These are phyloP conservation scores for Lolium rigidum DNA, from an alignment of 176 grass and related monocot species.

Conservation along the genomic window DNA sequence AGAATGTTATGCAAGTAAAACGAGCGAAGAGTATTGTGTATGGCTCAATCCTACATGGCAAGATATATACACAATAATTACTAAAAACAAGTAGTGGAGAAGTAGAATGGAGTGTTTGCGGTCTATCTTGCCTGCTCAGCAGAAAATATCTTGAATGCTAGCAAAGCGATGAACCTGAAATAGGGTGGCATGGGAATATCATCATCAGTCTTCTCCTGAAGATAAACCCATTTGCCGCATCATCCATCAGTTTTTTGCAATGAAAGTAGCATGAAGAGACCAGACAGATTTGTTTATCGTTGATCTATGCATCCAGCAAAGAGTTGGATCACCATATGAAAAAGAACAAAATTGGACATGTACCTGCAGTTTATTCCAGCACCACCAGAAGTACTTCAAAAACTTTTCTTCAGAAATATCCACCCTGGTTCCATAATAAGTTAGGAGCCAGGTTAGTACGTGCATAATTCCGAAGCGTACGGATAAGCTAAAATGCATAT, in stretches of 20 bases:
- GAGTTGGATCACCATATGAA: constrained; percentile 7
- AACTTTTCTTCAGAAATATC: constrained; percentile 94
- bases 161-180: constrained; percentile 90
- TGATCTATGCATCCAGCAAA: not conserved
- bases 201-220: constrained; percentile 91
- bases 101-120: not conserved
- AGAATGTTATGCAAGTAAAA: not conserved
- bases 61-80: not conserved
- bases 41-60: not conserved
- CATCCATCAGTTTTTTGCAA: constrained; percentile 34
- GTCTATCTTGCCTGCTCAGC: constrained; percentile 68
- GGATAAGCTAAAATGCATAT: not conserved
- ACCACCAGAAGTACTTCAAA: constrained; percentile 95
- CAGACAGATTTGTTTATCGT: not conserved
- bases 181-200: constrained; percentile 95
- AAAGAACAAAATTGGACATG: not conserved
- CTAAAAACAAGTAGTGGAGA: not conserved
- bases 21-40: not conserved
- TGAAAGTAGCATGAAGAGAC: not conserved
- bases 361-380: constrained; percentile 89
- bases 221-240: constrained; percentile 37
- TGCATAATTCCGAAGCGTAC: constrained; percentile 5
- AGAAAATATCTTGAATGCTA: constrained; percentile 96
- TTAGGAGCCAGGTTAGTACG: constrained; percentile 25
- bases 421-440: constrained; percentile 50